Base-by-base conservation (phyloP, 441 rosid species). In the Populus hybrid region DNA sequence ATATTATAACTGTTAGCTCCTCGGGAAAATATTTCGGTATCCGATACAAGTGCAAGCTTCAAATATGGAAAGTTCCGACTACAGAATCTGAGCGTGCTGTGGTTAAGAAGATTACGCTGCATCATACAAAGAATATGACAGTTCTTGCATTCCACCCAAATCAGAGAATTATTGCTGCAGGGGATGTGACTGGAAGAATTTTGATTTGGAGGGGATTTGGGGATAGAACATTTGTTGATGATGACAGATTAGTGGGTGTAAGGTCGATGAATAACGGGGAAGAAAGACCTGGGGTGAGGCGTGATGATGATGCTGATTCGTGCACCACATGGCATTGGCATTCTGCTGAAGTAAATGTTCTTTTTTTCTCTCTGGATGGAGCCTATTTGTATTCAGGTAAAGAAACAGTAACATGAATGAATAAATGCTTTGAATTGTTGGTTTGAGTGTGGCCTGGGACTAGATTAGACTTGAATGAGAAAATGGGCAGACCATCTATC, bases 281-380 rank as follows among this genome's bases (percentile, higher is more conserved):
- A 81, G 97, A 93, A 72, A 93, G 85, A 66, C 93, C 98, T 75
- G 98, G 95, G 23, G 98, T 97, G 74, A 88, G 98, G 83, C 92
- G 84, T 30, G 84, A 83, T 80, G 99, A 94, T 90, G 99, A 97
- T 88, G 95, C 99, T 79, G 97, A 92, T 77, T 91, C 92, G 53
- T 97, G 99, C 81, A 83, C 99, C 26, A 90, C 99, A 59, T 93
- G 95, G 97, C 99, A 94, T 82, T 97, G 99, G 99, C 99, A 97
- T 81, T 88, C 97, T 40, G 78, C 91, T 83, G 89, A 79, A 86
- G 91, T 97, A 11, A 92, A 86, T 67, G 83, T 84, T 64, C 93
- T 97, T 72, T 84, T 82, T 71, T 94, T 97, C 87, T 97, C 99
- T 83, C 89, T 93, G 1, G 99, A 97, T 85, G 99, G 99, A 81